These are phyloP conservation scores for Sporothrix globosa DNA, from an alignment of 2,329 filamentous ascomycete species.

Conservation along the genomic window DNA sequence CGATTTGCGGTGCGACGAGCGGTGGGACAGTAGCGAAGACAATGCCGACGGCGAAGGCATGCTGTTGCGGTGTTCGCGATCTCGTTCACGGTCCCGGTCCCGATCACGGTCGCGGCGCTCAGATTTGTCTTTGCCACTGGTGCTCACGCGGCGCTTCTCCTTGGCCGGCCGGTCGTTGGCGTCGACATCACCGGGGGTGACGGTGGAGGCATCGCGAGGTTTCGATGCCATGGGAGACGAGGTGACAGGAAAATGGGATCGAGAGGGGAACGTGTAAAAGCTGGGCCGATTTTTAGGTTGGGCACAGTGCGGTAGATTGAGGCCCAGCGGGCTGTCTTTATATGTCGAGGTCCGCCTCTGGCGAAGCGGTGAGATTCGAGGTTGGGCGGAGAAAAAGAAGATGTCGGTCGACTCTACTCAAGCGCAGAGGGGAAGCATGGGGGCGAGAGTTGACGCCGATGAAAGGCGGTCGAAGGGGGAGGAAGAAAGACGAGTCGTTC, in stretches of 20 bases:
- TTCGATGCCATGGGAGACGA: slow-evolving; percentile 29
- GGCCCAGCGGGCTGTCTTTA: slow-evolving; percentile 14
- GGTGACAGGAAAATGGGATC: neutral
- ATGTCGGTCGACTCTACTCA: slow-evolving; percentile 21
- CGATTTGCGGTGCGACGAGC: slow-evolving; percentile 28
- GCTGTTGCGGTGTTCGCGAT: slow-evolving; percentile 26
- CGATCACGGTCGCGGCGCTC: slow-evolving; percentile 25
- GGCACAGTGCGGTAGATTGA: neutral
- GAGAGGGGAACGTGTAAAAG: neutral
- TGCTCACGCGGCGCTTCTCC: slow-evolving; percentile 31
- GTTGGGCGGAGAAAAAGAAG: neutral
- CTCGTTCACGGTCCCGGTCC: slow-evolving; percentile 15
- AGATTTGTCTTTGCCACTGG: slow-evolving; percentile 27
- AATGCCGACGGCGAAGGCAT: slow-evolving; percentile 27
- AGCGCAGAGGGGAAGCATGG: slow-evolving; percentile 25
- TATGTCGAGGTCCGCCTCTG: slow-evolving; percentile 3
- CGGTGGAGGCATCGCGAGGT: slow-evolving; percentile 26
- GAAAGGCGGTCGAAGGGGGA: slow-evolving; percentile 24
- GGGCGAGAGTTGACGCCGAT: slow-evolving; percentile 27
- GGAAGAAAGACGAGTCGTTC: neutral
- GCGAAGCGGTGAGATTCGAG: slow-evolving; percentile 27
- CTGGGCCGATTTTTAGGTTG: slow-evolving; percentile 6
- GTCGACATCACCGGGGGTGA: slow-evolving; percentile 26
- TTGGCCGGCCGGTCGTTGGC: slow-evolving; percentile 24
- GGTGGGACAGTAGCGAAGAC: slow-evolving; percentile 33